These are phyloP conservation scores for Curvularia sp. DNA, from an alignment of 2,329 filamentous ascomycete species.

Conservation along the genomic window DNA sequence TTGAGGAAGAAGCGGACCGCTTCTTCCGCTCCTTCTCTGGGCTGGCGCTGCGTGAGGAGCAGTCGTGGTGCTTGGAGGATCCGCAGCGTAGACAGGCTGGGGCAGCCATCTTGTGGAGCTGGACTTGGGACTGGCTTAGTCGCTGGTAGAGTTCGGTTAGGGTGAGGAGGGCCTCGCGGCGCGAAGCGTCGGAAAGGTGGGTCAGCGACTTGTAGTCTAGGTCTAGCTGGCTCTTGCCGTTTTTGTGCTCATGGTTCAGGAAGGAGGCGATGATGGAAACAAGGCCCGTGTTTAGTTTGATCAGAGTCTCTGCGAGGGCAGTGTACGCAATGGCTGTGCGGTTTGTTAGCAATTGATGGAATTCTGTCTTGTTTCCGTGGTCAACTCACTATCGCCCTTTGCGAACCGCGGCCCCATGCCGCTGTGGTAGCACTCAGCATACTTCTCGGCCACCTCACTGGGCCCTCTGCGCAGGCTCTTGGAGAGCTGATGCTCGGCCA, in stretches of 20 bases:
- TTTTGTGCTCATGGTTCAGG: slow-evolving; percentile 47
- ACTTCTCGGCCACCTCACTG: slow-evolving; percentile 53
- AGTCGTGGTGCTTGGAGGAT: slow-evolving; percentile 34
- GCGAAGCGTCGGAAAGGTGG: slow-evolving; percentile 54
- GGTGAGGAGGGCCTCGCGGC: slow-evolving; percentile 54
- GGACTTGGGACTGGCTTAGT: slow-evolving; percentile 47
- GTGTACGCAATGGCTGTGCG: slow-evolving; percentile 53
- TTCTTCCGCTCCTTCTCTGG: slow-evolving; percentile 36
- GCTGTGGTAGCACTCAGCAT: slow-evolving; percentile 48
- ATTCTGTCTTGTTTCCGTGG: neutral
- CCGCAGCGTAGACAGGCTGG: slow-evolving; percentile 33
- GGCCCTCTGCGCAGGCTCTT: slow-evolving; percentile 52
- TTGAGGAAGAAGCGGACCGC: slow-evolving; percentile 20
- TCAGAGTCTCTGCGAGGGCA: slow-evolving; percentile 54
- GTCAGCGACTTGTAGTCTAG: slow-evolving; percentile 56
- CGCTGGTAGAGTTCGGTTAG: slow-evolving; percentile 52
- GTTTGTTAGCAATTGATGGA: neutral
- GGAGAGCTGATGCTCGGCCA: slow-evolving; percentile 49
- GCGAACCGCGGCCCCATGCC: slow-evolving; percentile 50
- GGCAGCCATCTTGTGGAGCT: slow-evolving; percentile 35
- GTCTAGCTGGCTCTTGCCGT: slow-evolving; percentile 36
- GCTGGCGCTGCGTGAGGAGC: slow-evolving; percentile 25
- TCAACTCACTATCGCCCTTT: slow-evolving; percentile 54
- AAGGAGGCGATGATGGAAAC: slow-evolving; percentile 56
- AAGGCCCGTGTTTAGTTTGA: slow-evolving; percentile 57